Evolutionary conservation across 2,329 filamentous ascomycete species (phyloP), one percentile per base, ranked within the genome.

Genomic region (Aspergillus sp.): DNA sequence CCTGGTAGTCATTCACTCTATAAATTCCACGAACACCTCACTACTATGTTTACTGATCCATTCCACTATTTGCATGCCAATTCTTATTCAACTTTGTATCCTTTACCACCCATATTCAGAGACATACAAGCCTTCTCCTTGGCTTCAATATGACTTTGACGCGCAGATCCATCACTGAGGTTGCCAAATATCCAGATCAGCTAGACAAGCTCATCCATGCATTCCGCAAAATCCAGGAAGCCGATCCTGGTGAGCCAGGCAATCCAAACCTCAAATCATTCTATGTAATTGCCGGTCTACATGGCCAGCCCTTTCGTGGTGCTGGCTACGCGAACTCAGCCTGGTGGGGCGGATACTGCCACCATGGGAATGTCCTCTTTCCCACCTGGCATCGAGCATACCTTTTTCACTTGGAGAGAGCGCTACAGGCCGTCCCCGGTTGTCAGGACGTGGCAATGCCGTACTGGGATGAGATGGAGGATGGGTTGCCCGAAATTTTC

Each of bases 351-450:
- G 61, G 60, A 1, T 64, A 58, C 42, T 65, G 62, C 53, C 49
- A 59, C 29, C 63, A 66, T 42, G 54, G 46, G n/a, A 61, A 57
- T 41, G 48, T 59, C 29, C 49, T 60, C 5, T 61, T 59, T 44
- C 57, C 60, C 3, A 62, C 60, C 10, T 63, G 60, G 60, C 61
- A 64, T 45, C 53, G 61, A 19, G 60, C 58, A 8, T 62, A 62
- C 39, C 44, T 63, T 7, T 36, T 51, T 2, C 48, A 48, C 2
- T 47, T 62, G 3, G 61, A 64, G 47, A 38, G 53, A 12, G 51
- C 51, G 27, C 42, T 53, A 29, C 51, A 48, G 7, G 29, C 19
- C 35, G 44, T 33, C n/a, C 12, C 44, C 29, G 28, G 44, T n/a
- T 3, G 44, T 45, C 44, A 12, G 28, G 44, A 36, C 2, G 44